These are phyloP conservation scores for Exserohilum rostratum DNA, from an alignment of 2,329 filamentous ascomycete genomes.

Conservation along the genomic window DNA sequence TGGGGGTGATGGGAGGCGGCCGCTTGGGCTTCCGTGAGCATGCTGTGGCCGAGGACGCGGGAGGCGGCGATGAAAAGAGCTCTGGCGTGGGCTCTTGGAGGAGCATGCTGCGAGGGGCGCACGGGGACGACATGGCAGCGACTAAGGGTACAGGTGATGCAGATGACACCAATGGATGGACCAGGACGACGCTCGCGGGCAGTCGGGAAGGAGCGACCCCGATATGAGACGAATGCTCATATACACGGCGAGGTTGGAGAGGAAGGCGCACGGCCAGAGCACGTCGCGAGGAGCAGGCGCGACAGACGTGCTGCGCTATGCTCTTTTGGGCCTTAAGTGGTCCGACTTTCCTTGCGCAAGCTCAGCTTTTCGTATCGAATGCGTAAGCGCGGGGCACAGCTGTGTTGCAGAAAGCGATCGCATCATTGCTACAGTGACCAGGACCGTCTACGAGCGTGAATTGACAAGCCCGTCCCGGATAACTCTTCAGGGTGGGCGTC, in stretches of 20 bases:
- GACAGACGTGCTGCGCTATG: constrained; percentile 17
- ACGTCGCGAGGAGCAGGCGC: constrained; percentile 19
- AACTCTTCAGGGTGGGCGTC: background rate
- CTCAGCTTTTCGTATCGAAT: background rate
- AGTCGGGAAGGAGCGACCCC: constrained; percentile 2
- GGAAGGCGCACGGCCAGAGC: constrained; percentile 12
- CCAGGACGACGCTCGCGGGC: constrained; percentile 6
- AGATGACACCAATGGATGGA: constrained; percentile 7
- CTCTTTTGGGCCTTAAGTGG: constrained; percentile 7
- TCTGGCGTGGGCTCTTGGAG: constrained; percentile 43
- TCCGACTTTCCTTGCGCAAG: background rate
- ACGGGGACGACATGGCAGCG: constrained; percentile 37
- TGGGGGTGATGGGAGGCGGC: constrained; percentile 58
- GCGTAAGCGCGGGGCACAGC: background rate
- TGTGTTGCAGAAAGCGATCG: background rate
- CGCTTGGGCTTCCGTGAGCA: constrained; percentile 51
- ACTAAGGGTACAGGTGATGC: constrained; percentile 11
- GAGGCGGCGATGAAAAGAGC: constrained; percentile 49
- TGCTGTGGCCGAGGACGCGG: constrained; percentile 33
- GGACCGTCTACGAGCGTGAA: background rate
- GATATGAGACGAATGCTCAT: constrained; percentile 14
- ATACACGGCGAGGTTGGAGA: constrained; percentile 16
- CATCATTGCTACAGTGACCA: background rate
- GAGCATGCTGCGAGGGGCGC: constrained; percentile 26
- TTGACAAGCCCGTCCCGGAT: too few species aligned